Conservation (phyloP, 805 yeast species). For the Zygotorulaspora sp. region DNA sequence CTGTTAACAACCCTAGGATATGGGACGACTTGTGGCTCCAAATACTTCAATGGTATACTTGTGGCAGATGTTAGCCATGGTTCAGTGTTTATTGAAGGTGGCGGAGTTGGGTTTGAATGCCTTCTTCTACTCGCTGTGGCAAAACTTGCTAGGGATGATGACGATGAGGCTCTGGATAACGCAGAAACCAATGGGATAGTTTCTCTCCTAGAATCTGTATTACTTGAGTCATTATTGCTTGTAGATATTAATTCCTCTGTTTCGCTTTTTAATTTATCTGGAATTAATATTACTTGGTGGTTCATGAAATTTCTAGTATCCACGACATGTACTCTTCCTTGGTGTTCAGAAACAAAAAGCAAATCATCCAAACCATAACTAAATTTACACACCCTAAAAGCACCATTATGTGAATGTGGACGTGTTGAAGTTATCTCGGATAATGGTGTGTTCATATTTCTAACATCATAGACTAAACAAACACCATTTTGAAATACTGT, state of each 20-base stretch:
- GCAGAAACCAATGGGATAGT: conserved; percentile 10
- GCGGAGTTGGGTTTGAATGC: conserved; percentile 19
- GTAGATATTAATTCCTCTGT: conserved; percentile 4
- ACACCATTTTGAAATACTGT: conserved; percentile 84
- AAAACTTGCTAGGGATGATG: conserved; percentile 9
- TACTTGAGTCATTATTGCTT: conserved; percentile 2
- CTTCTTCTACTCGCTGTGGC: conserved; percentile 16
- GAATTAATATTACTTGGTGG: conserved; percentile 72
- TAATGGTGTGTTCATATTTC: conserved; percentile 54
- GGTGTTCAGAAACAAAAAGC: conserved; percentile 74
- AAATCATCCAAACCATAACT: conserved; percentile 69
- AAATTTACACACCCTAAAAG: conserved; percentile 62
- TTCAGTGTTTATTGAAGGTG: conserved; percentile 13
- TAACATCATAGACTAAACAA: conserved; percentile 68
- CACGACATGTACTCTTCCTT: conserved; percentile 78
- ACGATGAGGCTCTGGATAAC: conserved; percentile 10
- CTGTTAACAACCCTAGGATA: conserved; percentile 28
- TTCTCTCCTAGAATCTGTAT: conserved; percentile 9
- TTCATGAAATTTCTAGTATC: conserved; percentile 70
- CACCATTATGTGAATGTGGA: conserved; percentile 50
- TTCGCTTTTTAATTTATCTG: conserved; percentile 35
- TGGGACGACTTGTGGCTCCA: conserved; percentile 32
- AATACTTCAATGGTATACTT: conserved; percentile 26
- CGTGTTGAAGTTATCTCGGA: conserved; percentile 58
- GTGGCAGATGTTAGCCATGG: conserved; percentile 31